Conservation (phyloP, 176 grass and related monocot species). For the Triticum monococcum region DNA sequence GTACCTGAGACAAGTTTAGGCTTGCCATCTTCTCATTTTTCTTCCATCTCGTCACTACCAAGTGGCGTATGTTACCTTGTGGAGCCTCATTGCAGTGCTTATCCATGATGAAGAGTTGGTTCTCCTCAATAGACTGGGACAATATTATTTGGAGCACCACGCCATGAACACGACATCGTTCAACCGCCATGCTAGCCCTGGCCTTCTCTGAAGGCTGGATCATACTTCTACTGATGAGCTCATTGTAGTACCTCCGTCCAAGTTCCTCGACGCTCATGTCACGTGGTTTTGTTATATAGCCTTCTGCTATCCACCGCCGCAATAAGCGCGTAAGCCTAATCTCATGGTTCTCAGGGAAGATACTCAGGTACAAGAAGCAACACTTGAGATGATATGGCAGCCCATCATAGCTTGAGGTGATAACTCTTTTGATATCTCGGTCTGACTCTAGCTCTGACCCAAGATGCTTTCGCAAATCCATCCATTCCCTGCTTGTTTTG, state of each 20-base stretch:
- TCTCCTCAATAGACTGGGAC: constrained; percentile 39
- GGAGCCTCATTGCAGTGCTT: constrained; percentile 2
- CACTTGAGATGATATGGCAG: constrained; percentile 54
- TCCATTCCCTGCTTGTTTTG: constrained; percentile 38
- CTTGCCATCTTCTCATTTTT: neutral
- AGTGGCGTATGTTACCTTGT: constrained; percentile 34
- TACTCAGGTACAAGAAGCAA: constrained; percentile 55
- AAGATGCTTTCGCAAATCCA: constrained; percentile 27
- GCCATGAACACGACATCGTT: constrained; percentile 39
- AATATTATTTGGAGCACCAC: constrained; percentile 43
- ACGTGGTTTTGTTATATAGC: constrained; percentile 20
- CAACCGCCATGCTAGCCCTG: neutral
- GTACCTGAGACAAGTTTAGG: constrained; percentile 1
- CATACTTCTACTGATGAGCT: constrained; percentile 52
- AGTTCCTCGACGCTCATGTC: constrained; percentile 31
- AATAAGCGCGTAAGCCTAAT: constrained; percentile 31
- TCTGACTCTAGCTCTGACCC: constrained; percentile 44
- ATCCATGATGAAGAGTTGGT: constrained; percentile 32
- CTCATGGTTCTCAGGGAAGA: constrained; percentile 55
- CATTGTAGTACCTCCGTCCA: constrained; percentile 26
- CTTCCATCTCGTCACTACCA: constrained; percentile 31
- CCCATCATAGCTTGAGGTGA: constrained; percentile 48
- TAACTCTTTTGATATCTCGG: constrained; percentile 19
- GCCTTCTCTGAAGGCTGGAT: constrained; percentile 28
- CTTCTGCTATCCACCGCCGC: constrained; percentile 52